Evolutionary conservation across 805 yeast species (phyloP), one percentile per base, ranked within the genome.

Genomic region (Komagataella ulmi): DNA sequence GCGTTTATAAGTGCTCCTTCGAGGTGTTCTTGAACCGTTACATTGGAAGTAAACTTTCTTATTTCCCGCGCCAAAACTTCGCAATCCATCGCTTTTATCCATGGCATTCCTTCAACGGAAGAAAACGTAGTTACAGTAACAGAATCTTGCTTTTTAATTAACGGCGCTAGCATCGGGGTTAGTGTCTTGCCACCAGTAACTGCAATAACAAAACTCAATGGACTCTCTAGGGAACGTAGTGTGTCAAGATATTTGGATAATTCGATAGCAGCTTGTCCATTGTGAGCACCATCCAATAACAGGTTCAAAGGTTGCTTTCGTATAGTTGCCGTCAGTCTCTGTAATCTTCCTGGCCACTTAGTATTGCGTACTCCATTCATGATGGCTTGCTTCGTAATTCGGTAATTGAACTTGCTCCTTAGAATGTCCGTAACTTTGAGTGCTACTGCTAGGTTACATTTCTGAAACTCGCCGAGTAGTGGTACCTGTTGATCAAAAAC

Each of bases 231-330:
- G 8, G 44, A 14, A 45, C 60, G 54, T 1, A 52, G 46, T 1
- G 53, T 44, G 5, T 70, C 64, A 1, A 89, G 65, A 61, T 72
- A 88, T 45, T 72, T 72, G 0, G 75, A 76, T 30, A 93, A 68
- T 59, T 85, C 88, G n/a, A 67, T 65, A 0, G 97, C 93, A 0
- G 97, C 96, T 54, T 82, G 80, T 5, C 79, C 81, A 62, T 93
- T 93, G 63, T 93, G 98, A 0, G 98, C 97, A 2, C 98, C 98
- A 66, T 91, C 98, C 2, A 93, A 60, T 3, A 93, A 65, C 0
- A 81, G 64, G 1, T 58, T 55, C 0, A 72, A 58, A 19, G 62
- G 58, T 1, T 50, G 49, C 1, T 66, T 50, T 1, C 59, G 53
- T 12, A 61, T 57, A 6, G 60, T 56, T n/a, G 72, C 58, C 3